These are phyloP conservation scores for Warburgia ugandensis DNA, from an alignment of 164 flowering plant genomes.

Conservation along the genomic window DNA sequence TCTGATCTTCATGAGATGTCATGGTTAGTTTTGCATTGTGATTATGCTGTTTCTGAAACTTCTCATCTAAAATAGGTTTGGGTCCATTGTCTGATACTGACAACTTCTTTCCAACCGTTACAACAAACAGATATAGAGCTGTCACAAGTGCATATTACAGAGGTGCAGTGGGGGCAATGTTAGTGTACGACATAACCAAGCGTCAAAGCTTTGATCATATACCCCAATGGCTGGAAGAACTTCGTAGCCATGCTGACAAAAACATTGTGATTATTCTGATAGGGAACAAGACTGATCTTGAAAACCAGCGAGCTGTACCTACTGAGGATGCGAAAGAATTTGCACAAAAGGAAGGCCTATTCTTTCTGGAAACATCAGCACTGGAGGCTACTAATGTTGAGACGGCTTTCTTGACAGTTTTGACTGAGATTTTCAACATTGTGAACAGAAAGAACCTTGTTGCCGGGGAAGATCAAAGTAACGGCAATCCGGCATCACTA, in stretches of 20 bases:
- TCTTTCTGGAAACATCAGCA: constrained; percentile 84
- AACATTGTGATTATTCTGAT: constrained; percentile 75
- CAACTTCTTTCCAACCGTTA: neutral
- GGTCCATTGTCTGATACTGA: too few species aligned
- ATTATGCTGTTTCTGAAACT: neutral
- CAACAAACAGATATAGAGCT: constrained; percentile 58
- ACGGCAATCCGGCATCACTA: constrained; percentile 39
- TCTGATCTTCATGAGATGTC: too few species aligned
- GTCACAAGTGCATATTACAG: constrained; percentile 87
- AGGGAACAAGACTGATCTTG: constrained; percentile 73
- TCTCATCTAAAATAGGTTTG: too few species aligned
- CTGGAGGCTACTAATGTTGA: constrained; percentile 68
- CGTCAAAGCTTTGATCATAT: constrained; percentile 82
- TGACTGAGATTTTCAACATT: constrained; percentile 71
- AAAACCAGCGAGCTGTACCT: constrained; percentile 57
- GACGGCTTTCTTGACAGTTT: constrained; percentile 53
- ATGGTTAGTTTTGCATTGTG: too few species aligned
- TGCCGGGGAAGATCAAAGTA: constrained; percentile 43
- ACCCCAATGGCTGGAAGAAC: constrained; percentile 82
- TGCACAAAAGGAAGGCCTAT: constrained; percentile 71
- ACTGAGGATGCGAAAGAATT: constrained; percentile 82
- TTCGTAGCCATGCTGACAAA: constrained; percentile 82
- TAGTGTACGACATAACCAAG: constrained; percentile 76
- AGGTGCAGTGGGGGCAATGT: constrained; percentile 84
- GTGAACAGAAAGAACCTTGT: constrained; percentile 65